Evolutionary conservation across 2,329 filamentous ascomycete genomes (phyloP), one percentile per base, ranked within the genome.

Genomic region (Aspergillus quadricinctus): DNA sequence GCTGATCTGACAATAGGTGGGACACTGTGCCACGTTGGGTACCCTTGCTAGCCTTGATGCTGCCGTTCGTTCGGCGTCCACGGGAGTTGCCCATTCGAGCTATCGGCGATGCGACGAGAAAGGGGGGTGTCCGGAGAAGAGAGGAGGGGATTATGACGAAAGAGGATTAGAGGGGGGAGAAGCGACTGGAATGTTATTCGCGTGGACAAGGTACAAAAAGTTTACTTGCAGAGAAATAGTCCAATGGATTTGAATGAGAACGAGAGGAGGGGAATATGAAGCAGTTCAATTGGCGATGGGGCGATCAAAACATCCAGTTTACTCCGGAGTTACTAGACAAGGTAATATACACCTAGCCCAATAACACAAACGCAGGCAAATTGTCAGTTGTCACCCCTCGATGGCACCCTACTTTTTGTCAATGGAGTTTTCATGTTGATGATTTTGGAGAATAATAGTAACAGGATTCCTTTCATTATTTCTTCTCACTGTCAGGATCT

Each of bases 51-150:
- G 55, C 53, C 55, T 61, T 65, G 53, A 70, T 56, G 54, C 67
- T 72, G 61, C 66, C 69, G 58, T 71, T 66, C 57, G 68, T 69
- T 61, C 62, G 70, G 53, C 58, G 66, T 28, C 57, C 58, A 49
- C 59, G 59, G 48, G 59, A 58, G 58, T 64, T 60, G 52, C 60
- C 58, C 62, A 63, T 66, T 51, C 14, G 31, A 37, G 31, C 31
- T 37, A n/a, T 17, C 31, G 14, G 31, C 31, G 14, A 37, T 37
- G 31, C 31, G 31, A 48, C 48, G 51, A 55, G 21, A 53, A 55
- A 53, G 49, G 52, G 56, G 59, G 57, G 60, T 35, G n/a, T 28
- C 11, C 49, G 50, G 57, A 62, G 57, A 56, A 55, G 56, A 48
- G 52, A 57, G 29, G 50, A 54, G 27, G 55, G 51, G 53, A 31